Evolutionary conservation across 768 basidiomycete species (phyloP).

Genomic region (Lactifluus echinatus): DNA sequence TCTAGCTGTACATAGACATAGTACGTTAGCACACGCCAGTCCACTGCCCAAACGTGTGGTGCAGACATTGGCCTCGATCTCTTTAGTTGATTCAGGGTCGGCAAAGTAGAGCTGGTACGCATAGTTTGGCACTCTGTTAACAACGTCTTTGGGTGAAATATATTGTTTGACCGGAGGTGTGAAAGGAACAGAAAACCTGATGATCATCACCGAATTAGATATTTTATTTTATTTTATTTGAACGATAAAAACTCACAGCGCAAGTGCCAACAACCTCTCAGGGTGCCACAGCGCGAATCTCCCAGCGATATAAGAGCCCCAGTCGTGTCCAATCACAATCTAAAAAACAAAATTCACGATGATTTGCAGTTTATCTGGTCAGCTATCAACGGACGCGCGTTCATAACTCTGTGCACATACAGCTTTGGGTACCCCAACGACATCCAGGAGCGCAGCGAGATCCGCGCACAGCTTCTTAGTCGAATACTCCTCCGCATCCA

Average conservation of each 20-base stretch:
- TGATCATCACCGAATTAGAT: no score
- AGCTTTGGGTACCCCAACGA: constrained; percentile 22
- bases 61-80: constrained; percentile 51
- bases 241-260: constrained; percentile 36
- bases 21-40: neutral
- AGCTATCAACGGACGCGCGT: no score
- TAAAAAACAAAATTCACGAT: no score
- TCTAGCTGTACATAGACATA: constrained; percentile 18
- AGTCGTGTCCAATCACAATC: constrained; percentile 75
- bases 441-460: constrained; percentile 30
- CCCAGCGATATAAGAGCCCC: constrained; percentile 58
- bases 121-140: constrained; percentile 43
- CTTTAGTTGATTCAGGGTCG: constrained; percentile 38
- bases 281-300: constrained; percentile 72
- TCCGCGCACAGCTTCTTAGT: constrained; percentile 25
- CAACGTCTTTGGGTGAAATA: constrained; percentile 44
- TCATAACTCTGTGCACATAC: constrained; percentile 18
- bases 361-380: no score
- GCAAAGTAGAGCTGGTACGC: constrained; percentile 66
- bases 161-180: constrained; percentile 46
- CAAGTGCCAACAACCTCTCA: constrained; percentile 46
- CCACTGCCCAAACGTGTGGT: constrained; percentile 11
- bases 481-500: constrained; percentile 24
- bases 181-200: constrained; percentile 60
- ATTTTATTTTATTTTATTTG: neutral